Conservation (phyloP, 768 basidiomycete species). For the Tricholoma furcatifolium region DNA sequence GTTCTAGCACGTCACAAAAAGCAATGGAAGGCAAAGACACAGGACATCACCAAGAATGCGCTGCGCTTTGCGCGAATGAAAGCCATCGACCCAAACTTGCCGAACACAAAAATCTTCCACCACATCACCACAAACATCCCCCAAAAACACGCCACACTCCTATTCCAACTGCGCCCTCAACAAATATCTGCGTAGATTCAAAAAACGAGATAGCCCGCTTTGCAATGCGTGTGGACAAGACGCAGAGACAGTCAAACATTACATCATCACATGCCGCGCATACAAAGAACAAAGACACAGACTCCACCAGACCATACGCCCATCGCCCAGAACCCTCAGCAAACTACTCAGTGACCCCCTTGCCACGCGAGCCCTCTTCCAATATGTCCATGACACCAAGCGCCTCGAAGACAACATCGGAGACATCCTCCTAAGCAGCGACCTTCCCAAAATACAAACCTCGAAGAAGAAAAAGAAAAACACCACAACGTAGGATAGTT, state of each 20-base stretch:
- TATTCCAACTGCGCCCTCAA: conserved; percentile 29
- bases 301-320: background rate
- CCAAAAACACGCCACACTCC: conserved; percentile 17
- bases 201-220: too few relatives aligned
- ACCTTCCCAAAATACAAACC: background rate
- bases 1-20: background rate
- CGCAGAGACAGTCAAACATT: conserved; percentile 29
- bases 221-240: too few relatives aligned
- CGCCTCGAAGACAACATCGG: too few relatives aligned
- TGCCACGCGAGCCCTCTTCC: too few relatives aligned
- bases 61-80: background rate
- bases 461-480: conserved; percentile 6
- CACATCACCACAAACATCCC: conserved; percentile 8
- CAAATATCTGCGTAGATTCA: conserved; percentile 30
- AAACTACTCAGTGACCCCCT: background rate
- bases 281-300: conserved; percentile 4
- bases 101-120: conserved; percentile 13
- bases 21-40: background rate
- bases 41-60: background rate
- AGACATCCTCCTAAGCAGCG: background rate
- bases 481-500: too few relatives aligned
- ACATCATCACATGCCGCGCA: conserved; percentile 25
- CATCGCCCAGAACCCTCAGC: background rate
- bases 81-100: conserved; percentile 10
- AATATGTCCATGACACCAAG: too few relatives aligned